A percentile compares a stretch with the other conserved stretches of the same genome.
These are phyloP conservation scores for Coprinopsis cinerea DNA, from an alignment of 768 basidiomycete species.

Conservation along the genomic window DNA sequence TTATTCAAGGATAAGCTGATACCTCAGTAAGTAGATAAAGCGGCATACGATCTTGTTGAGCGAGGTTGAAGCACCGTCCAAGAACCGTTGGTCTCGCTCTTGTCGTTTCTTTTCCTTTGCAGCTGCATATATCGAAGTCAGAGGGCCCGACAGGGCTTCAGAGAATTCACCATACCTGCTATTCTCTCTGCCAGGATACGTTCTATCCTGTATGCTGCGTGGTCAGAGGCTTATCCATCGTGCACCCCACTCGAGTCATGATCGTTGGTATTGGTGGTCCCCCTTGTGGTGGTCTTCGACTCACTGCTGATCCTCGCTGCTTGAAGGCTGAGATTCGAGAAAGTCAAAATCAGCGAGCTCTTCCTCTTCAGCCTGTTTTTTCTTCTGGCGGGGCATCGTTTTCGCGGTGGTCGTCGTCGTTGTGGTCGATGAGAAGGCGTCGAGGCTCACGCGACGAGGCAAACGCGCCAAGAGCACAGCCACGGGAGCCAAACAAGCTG, in stretches of 20 bases:
- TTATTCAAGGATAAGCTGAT: neutral
- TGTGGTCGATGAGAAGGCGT: neutral
- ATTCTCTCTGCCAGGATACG: neutral
- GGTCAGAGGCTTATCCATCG: neutral
- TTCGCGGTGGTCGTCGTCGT: neutral
- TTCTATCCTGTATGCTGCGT: neutral
- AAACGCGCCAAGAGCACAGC: neutral
- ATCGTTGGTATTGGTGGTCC: neutral
- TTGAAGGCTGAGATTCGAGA: slow-evolving; percentile 5
- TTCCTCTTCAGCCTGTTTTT: neutral
- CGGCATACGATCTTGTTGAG: neutral
- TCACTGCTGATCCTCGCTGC: slow-evolving; percentile 5
- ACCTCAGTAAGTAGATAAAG: neutral
- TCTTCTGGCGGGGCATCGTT: neutral
- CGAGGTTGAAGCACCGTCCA: neutral
- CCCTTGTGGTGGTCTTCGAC: neutral
- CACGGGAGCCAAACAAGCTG: neutral
- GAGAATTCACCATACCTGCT: neutral
- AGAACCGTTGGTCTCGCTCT: slow-evolving; percentile 5
- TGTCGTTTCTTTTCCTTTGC: slow-evolving; percentile 8
- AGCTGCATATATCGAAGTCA: neutral
- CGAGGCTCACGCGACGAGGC: neutral
- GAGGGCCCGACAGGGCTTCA: neutral
- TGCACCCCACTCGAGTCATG: neutral
- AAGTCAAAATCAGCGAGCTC: slow-evolving; percentile 2